A percentile compares a stretch with the other conserved stretches of the same genome.
These are phyloP conservation scores for Ogataea neopini DNA, from an alignment of 805 yeast species.

Conservation along the genomic window DNA sequence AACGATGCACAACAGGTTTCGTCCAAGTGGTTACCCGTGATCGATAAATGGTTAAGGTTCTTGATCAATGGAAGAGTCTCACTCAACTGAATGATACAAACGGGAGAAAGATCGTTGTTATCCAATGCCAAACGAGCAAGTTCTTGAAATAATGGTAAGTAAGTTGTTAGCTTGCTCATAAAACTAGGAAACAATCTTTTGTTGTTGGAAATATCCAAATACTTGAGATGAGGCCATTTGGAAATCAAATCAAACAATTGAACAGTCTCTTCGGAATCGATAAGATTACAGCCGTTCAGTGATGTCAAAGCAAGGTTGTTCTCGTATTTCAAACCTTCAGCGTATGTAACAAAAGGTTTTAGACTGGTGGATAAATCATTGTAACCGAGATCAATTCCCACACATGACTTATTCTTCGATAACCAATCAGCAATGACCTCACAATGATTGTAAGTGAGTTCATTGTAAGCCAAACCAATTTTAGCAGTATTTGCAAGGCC, in stretches of 20 bases:
- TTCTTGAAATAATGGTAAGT: constrained; percentile 66
- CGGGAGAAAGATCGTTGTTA: constrained; percentile 56
- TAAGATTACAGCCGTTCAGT: constrained; percentile 61
- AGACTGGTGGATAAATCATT: constrained; percentile 57
- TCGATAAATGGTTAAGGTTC: constrained; percentile 64
- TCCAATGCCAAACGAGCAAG: constrained; percentile 73
- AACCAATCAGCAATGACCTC: constrained; percentile 62
- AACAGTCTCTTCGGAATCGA: constrained; percentile 52
- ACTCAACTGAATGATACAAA: constrained; percentile 59
- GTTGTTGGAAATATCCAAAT: constrained; percentile 75
- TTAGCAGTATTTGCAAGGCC: constrained; percentile 61
- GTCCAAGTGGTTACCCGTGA: constrained; percentile 63
- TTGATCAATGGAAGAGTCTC: constrained; percentile 71
- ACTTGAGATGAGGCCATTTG: constrained; percentile 58
- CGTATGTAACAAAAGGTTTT: constrained; percentile 40
- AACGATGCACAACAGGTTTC: constrained; percentile 64
- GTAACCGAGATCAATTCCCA: constrained; percentile 83
- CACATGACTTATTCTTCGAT: constrained; percentile 41
- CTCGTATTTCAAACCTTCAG: constrained; percentile 15
- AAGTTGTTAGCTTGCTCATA: constrained; percentile 55
- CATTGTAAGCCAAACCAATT: constrained; percentile 78
- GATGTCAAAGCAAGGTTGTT: constrained; percentile 51
- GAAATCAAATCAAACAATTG: constrained; percentile 51
- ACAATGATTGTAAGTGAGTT: constrained; percentile 60
- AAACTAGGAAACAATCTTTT: constrained; percentile 65